A percentile compares a stretch with the other conserved stretches of the same genome.
phyloP scores from a whole-genome alignment of 2,329 filamentous ascomycete species.

The Volutella citrinella region DNA sequence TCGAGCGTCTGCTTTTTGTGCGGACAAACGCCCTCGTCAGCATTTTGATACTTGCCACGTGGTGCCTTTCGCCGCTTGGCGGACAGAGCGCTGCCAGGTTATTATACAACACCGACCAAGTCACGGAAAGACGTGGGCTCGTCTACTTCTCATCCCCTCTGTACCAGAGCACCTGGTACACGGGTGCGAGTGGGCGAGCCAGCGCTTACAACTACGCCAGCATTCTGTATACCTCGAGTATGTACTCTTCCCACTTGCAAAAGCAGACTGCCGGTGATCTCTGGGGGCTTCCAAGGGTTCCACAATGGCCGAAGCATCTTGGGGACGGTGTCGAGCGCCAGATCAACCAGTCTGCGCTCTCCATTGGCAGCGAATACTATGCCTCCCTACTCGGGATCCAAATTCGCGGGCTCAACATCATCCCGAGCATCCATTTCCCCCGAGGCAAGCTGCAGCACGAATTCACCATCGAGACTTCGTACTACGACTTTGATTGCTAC shows the following conservation, averaged over 20 bases:
- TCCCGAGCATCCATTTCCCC: neutral
- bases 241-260: neutral
- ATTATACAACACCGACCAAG: neutral
- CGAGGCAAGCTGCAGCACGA: neutral
- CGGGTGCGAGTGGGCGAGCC: neutral
- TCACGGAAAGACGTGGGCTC: neutral
- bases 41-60: neutral
- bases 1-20: constrained; percentile 7
- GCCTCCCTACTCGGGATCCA: constrained; percentile 3
- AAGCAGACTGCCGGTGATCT: constrained; percentile 3
- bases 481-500: constrained; percentile 5
- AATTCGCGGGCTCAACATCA: too few relatives aligned
- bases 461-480: neutral
- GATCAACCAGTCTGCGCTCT: neutral
- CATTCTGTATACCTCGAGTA: constrained; percentile 1
- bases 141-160: constrained; percentile 2
- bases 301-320: neutral
- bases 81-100: constrained; percentile 9
- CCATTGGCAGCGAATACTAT: neutral
- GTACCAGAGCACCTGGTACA: neutral
- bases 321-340: neutral
- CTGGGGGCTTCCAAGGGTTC: constrained; percentile 10
- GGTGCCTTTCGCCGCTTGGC: constrained; percentile 9
- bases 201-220: neutral
- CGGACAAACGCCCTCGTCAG: constrained; percentile 1